Percentiles rank a stretch among this genome's conserved stretches.
phyloP scores from a whole-genome alignment of 306 rosid genomes.

The Luffa aegyptiaca region DNA sequence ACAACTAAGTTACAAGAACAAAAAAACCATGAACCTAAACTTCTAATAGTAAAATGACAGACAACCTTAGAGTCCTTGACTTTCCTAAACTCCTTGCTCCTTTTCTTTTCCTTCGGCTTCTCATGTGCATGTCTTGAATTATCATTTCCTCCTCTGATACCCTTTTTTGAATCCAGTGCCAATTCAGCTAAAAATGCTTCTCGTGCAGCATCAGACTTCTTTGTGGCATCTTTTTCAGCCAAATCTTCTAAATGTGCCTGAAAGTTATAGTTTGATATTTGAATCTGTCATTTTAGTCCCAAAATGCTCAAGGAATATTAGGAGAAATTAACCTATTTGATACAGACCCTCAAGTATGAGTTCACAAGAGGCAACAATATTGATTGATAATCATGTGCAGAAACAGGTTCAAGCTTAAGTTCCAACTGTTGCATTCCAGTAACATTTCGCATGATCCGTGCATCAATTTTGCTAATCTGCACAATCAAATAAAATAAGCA shows the following conservation, averaged over 20 bases:
- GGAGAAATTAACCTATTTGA: constrained; percentile 17
- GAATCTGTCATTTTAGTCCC: constrained; percentile 1
- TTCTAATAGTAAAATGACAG: background rate
- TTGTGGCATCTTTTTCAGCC: constrained; percentile 91
- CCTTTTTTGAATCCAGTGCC: constrained; percentile 79
- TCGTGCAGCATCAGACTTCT: constrained; percentile 90
- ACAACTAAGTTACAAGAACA: background rate
- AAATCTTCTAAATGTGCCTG: constrained; percentile 82
- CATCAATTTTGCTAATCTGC: constrained; percentile 92
- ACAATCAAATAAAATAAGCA: constrained; percentile 24
- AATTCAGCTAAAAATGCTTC: constrained; percentile 97
- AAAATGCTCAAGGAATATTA: constrained; percentile 8
- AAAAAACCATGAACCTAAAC: constrained; percentile 4
- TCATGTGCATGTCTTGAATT: constrained; percentile 47
- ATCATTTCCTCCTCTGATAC: constrained; percentile 61
- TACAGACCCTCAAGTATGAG: constrained; percentile 78
- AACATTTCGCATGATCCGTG: constrained; percentile 56
- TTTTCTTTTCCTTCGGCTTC: constrained; percentile 83
- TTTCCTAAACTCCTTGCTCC: constrained; percentile 67
- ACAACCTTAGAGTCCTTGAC: constrained; percentile 67
- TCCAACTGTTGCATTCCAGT: constrained; percentile 79
- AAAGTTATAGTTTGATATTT: background rate
- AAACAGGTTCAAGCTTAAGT: constrained; percentile 67
- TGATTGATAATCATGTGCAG: constrained; percentile 69
- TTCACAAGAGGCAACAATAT: constrained; percentile 80